Evolutionary conservation across 495 filamentous ascomycete species (phyloP).

Genomic region (Durotheca rogersii): DNA sequence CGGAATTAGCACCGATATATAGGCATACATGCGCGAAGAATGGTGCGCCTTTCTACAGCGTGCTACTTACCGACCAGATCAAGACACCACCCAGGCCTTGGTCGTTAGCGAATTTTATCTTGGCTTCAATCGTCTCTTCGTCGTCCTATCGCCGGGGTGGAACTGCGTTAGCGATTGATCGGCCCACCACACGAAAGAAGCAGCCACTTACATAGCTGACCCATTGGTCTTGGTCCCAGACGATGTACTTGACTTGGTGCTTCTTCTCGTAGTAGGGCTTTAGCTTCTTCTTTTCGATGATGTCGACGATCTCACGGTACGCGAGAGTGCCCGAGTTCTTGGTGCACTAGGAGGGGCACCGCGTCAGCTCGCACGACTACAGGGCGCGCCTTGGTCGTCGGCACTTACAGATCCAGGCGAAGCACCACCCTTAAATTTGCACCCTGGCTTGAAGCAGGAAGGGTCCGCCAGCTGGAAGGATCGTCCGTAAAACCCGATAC

Average conservation of each 20-base stretch:
- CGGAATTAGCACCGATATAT: no score
- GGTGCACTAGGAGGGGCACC: background rate
- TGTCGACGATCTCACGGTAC: constrained; percentile 43
- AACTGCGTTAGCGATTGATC: background rate
- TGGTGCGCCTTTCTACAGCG: no score
- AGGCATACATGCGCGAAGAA: no score
- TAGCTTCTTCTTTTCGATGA: constrained; percentile 27
- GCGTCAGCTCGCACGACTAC: constrained; percentile 17
- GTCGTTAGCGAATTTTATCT: constrained; percentile 42
- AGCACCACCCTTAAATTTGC: constrained; percentile 32
- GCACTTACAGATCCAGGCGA: no score
- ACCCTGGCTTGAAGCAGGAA: constrained; percentile 29
- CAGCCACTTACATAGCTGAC: constrained; percentile 37
- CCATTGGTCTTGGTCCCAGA: constrained; percentile 47
- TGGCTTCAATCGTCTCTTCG: constrained; percentile 42
- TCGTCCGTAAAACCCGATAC: constrained; percentile 58
- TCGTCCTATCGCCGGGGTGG: constrained; percentile 33
- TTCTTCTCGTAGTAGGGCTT: constrained; percentile 27
- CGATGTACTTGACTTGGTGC: constrained; percentile 43
- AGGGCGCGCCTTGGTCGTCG: no score
- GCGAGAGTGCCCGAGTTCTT: constrained; percentile 37
- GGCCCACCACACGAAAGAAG: background rate
- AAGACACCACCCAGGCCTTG: constrained; percentile 33
- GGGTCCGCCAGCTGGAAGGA: constrained; percentile 31
- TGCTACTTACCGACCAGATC: no score